These are phyloP conservation scores for Mycena metata DNA, from an alignment of 768 basidiomycete genomes.

Conservation along the genomic window DNA sequence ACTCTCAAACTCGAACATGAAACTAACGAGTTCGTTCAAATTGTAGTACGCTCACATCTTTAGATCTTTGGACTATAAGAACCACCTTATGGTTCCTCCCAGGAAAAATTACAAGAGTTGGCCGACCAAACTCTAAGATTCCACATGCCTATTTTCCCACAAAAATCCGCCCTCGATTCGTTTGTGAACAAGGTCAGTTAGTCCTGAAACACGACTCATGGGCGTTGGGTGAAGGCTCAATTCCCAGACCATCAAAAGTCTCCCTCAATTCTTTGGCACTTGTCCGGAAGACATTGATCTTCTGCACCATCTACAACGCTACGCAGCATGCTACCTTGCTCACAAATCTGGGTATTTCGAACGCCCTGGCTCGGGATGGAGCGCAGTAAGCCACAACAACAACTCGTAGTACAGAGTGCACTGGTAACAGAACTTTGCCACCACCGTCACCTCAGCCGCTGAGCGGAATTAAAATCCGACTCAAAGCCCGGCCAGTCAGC, in stretches of 20 bases:
- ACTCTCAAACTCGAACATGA: too few species aligned
- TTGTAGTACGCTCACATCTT: conserved; percentile 8
- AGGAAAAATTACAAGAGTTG: conserved; percentile 6
- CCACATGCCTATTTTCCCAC: conserved; percentile 27
- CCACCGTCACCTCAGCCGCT: not conserved
- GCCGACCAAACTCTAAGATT: conserved; percentile 26
- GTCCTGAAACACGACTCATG: not conserved
- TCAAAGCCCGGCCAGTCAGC: too few species aligned
- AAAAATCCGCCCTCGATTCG: not conserved
- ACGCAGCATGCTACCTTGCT: conserved; percentile 31
- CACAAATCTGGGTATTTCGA: conserved; percentile 30
- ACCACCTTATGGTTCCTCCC: not conserved
- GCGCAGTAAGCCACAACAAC: conserved; percentile 4
- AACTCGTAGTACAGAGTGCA: not conserved
- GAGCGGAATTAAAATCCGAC: not conserved
- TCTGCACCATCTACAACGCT: conserved; percentile 33
- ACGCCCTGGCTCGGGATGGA: not conserved
- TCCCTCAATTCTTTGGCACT: conserved; percentile 16
- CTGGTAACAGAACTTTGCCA: not conserved
- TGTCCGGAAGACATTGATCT: conserved; percentile 11
- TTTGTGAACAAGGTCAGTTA: conserved; percentile 30
- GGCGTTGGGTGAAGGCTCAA: not conserved
- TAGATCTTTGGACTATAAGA: too few species aligned
- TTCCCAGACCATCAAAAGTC: conserved; percentile 9
- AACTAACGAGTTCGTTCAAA: not conserved